Evolutionary conservation across 352 stramenopile species (phyloP).

Genomic region (Pythium graminicola): DNA sequence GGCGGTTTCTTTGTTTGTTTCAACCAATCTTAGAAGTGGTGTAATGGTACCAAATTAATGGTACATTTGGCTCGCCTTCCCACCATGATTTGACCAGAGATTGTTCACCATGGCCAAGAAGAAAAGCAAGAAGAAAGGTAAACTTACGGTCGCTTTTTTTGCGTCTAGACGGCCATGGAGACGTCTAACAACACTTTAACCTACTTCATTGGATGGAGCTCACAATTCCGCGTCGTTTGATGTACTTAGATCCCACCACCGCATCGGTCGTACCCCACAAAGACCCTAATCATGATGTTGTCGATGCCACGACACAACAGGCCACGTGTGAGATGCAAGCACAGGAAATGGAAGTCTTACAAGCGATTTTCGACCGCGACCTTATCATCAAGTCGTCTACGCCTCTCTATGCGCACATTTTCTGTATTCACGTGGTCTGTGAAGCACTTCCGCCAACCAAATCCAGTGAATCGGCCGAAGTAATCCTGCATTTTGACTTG

Average conservation of each 20-base stretch:
- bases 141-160: not conserved
- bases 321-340: conserved; percentile 57
- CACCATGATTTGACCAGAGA: conserved; percentile 11
- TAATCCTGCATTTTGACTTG: conserved; percentile 72
- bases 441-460: conserved; percentile 29
- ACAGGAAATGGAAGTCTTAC: conserved; percentile 76
- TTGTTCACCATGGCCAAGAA: conserved; percentile 53
- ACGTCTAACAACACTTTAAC: not conserved
- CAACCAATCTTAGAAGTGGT: not conserved
- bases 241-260: conserved; percentile 13
- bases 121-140: conserved; percentile 73
- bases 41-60: not conserved
- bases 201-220: not conserved
- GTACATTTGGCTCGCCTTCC: conserved; percentile 3
- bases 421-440: conserved; percentile 65
- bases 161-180: no score
- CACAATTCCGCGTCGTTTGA: not conserved
- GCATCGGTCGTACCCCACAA: conserved; percentile 1
- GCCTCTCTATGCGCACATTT: conserved; percentile 78
- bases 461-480: conserved; percentile 37
- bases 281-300: not conserved
- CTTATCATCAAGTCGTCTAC: conserved; percentile 61
- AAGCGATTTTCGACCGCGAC: conserved; percentile 78
- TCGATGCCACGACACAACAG: conserved; percentile 36
- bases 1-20: not conserved